Conservation (phyloP, 441 rosid genomes). For the Kokia cookei region DNA sequence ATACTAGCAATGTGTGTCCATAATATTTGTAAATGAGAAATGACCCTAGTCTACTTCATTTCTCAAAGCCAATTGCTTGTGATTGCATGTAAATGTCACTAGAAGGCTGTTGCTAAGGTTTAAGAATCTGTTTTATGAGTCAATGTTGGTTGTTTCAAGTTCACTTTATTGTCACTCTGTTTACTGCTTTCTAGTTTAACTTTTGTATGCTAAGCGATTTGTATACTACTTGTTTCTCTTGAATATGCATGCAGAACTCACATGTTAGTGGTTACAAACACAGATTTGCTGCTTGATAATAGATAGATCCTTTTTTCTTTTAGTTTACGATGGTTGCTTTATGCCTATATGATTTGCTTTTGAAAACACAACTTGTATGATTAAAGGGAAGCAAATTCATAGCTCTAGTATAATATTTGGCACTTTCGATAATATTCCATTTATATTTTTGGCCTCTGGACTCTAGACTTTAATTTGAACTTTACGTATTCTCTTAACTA, state of each 20-base stretch:
- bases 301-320: background rate
- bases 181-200: background rate
- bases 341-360: background rate
- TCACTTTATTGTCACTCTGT: background rate
- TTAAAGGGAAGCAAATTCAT: background rate
- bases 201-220: background rate
- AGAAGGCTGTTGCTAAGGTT: background rate
- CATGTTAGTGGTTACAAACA: background rate
- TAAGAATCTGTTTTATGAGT: background rate
- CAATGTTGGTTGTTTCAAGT: background rate
- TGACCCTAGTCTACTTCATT: background rate
- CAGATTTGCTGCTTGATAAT: background rate
- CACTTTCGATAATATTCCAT: background rate
- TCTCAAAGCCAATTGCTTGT: background rate
- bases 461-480: background rate
- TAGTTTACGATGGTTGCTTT: background rate
- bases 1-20: background rate
- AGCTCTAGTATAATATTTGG: background rate
- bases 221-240: background rate
- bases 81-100: background rate
- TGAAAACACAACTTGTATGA: background rate
- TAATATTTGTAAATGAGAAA: background rate
- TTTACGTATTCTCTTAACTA: background rate
- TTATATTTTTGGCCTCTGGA: background rate
- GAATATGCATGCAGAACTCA: background rate